These are phyloP conservation scores for Mycena venus DNA, from an alignment of 768 basidiomycete genomes.

Conservation along the genomic window DNA sequence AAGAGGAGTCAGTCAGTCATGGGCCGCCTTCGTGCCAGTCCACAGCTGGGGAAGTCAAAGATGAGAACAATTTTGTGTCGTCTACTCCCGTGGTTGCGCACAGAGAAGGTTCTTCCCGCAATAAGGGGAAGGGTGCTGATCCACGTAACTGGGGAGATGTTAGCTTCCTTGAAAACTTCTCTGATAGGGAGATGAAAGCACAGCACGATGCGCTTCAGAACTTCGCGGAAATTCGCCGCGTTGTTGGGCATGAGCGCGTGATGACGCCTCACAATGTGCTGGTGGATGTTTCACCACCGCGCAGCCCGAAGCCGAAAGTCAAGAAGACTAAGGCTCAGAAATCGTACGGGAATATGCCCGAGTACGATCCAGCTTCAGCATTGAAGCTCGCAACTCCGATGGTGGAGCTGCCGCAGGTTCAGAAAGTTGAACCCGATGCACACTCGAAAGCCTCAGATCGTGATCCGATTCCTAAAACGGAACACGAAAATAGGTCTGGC, in stretches of 20 bases:
- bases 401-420: background rate
- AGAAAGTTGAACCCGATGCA: background rate
- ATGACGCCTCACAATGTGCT: background rate
- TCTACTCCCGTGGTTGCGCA: background rate
- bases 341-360: background rate
- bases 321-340: background rate
- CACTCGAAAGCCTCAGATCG: background rate
- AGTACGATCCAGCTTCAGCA: background rate
- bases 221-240: background rate
- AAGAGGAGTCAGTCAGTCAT: background rate
- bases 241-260: background rate
- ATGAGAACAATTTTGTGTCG: background rate
- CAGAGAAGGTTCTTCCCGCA: background rate
- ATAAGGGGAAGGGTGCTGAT: background rate
- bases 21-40: no score
- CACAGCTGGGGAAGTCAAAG: background rate
- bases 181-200: background rate
- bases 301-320: background rate
- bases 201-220: no score
- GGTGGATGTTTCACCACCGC: background rate
- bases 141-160: conserved; percentile 1
- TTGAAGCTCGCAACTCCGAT: background rate
- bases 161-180: background rate
- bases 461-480: background rate
- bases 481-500: background rate